A percentile compares a stretch with the other conserved stretches of the same genome.
Conservation (phyloP, 306 rosid species). For the Dalbergia cochinchinensis region DNA sequence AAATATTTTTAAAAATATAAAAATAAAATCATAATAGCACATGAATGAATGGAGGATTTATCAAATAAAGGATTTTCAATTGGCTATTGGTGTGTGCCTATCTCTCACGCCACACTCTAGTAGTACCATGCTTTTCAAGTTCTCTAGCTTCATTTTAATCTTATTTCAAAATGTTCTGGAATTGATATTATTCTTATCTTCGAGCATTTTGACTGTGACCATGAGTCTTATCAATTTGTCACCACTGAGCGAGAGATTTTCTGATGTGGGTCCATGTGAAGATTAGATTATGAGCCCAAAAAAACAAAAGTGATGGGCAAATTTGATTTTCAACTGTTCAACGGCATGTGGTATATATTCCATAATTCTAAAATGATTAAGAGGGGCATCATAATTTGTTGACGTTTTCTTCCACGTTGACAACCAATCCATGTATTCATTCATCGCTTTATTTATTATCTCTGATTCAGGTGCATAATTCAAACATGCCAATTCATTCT, state of each 20-base stretch:
- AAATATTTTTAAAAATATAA: too few species aligned
- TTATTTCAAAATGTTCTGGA: neutral
- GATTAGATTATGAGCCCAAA: slow-evolving; percentile 37
- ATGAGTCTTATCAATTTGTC: slow-evolving; percentile 42
- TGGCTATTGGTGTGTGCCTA: too few species aligned
- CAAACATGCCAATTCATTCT: slow-evolving; percentile 30
- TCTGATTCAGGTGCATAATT: slow-evolving; percentile 36
- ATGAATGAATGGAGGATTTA: too few species aligned
- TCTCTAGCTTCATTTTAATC: too few species aligned
- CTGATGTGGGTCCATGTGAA: slow-evolving; percentile 38
- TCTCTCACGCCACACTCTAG: slow-evolving; percentile 32
- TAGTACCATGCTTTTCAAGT: neutral
- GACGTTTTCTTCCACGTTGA: slow-evolving; percentile 43
- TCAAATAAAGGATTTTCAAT: too few species aligned
- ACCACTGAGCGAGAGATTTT: slow-evolving; percentile 41
- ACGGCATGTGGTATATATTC: slow-evolving; percentile 52
- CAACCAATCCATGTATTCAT: slow-evolving; percentile 24
- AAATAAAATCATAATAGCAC: too few species aligned
- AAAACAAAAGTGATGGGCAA: slow-evolving; percentile 36
- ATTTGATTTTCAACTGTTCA: slow-evolving; percentile 38
- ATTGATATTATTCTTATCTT: slow-evolving; percentile 32
- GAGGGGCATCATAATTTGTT: slow-evolving; percentile 40
- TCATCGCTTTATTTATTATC: neutral
- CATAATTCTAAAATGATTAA: slow-evolving; percentile 47
- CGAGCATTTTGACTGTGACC: slow-evolving; percentile 51